These are phyloP conservation scores for Phoma sp. DNA, from an alignment of 2,329 filamentous ascomycete genomes.

Conservation along the genomic window DNA sequence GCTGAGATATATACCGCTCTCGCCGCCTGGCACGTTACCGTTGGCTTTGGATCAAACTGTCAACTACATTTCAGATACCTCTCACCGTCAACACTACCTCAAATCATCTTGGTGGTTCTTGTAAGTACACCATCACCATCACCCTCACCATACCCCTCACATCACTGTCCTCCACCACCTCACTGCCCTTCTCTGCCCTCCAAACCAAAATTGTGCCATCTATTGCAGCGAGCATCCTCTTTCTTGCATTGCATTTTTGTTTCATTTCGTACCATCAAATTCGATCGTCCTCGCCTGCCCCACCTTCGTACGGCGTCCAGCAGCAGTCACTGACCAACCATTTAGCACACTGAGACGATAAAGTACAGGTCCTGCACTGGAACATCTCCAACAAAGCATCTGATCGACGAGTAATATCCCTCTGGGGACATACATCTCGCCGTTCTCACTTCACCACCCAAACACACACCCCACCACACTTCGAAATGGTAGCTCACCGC, in stretches of 20 bases:
- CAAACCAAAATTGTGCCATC: neutral
- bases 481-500: slow-evolving; percentile 63
- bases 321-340: slow-evolving; percentile 7
- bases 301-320: neutral
- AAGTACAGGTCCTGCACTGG: neutral
- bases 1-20: slow-evolving; percentile 45
- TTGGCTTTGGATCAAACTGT: slow-evolving; percentile 30
- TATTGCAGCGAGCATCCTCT: neutral
- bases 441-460: neutral
- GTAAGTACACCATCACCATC: slow-evolving; percentile 9
- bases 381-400: neutral
- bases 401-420: slow-evolving; percentile 1
- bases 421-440: slow-evolving; percentile 11
- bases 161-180: neutral
- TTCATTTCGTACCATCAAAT: neutral
- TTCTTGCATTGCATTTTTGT: neutral
- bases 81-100: slow-evolving; percentile 17
- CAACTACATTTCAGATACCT: slow-evolving; percentile 17
- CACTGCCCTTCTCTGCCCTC: neutral
- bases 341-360: neutral
- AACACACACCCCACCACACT: slow-evolving; percentile 8
- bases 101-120: slow-evolving; percentile 7
- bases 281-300: neutral
- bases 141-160: neutral
- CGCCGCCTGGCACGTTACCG: slow-evolving; percentile 39